A percentile compares a stretch with the other conserved stretches of the same genome.
These are phyloP conservation scores for Talaromyces liani DNA, from an alignment of 495 filamentous ascomycete species.

Conservation along the genomic window DNA sequence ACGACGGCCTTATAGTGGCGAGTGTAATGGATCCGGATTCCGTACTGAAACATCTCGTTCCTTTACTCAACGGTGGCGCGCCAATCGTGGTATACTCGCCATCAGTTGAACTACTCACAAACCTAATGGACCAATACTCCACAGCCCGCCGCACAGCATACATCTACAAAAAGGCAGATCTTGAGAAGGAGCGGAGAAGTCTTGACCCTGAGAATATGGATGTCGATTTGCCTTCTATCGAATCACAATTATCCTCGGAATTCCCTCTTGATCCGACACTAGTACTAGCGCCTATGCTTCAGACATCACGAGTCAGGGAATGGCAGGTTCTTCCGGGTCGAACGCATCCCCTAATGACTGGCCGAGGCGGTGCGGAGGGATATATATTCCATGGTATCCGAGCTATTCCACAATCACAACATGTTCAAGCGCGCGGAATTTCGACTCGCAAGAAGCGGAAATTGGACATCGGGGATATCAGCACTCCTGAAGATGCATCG, in stretches of 20 bases:
- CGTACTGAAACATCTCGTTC: slow-evolving; percentile 64
- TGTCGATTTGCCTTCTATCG: slow-evolving; percentile 27
- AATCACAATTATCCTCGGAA: slow-evolving; percentile 52
- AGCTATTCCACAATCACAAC: slow-evolving; percentile 69
- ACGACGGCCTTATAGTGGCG: slow-evolving; percentile 76
- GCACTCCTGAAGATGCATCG: slow-evolving; percentile 16
- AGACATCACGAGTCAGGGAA: slow-evolving; percentile 62
- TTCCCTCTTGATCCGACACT: slow-evolving; percentile 81
- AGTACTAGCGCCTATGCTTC: slow-evolving; percentile 69
- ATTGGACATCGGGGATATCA: slow-evolving; percentile 15
- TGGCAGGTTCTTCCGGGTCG: slow-evolving; percentile 92
- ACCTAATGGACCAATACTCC: slow-evolving; percentile 72
- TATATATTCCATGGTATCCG: slow-evolving; percentile 80
- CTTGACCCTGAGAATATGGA: slow-evolving; percentile 5
- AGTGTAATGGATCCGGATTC: slow-evolving; percentile 71
- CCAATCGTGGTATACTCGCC: slow-evolving; percentile 79
- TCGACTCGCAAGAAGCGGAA: slow-evolving; percentile 50
- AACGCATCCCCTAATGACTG: slow-evolving; percentile 91
- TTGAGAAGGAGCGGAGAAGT: slow-evolving; percentile 18
- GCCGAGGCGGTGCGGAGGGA: slow-evolving; percentile 79
- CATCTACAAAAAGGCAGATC: slow-evolving; percentile 35
- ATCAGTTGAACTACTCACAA: slow-evolving; percentile 65
- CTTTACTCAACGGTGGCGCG: slow-evolving; percentile 74
- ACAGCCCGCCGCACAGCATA: slow-evolving; percentile 68
- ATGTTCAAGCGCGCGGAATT: slow-evolving; percentile 76